Conservation (phyloP, 305 asterid genomes). For the Fraxinus dipetala region DNA sequence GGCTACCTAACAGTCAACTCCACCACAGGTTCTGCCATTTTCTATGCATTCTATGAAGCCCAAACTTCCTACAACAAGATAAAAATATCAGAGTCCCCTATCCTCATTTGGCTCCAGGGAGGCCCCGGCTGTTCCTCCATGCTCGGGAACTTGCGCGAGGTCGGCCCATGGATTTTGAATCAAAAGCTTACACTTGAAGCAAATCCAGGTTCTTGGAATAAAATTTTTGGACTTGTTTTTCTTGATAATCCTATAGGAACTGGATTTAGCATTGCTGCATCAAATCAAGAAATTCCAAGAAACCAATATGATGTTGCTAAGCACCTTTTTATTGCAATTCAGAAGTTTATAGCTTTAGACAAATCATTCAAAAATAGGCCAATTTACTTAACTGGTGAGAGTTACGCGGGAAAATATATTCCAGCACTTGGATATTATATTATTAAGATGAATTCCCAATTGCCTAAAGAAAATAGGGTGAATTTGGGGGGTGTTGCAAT, state of each 20-base stretch:
- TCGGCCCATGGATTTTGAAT: slow-evolving; percentile 64
- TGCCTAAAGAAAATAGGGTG: slow-evolving; percentile 16
- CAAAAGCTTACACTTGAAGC: slow-evolving; percentile 35
- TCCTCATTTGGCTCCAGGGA: slow-evolving; percentile 86
- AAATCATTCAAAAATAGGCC: slow-evolving; percentile 43
- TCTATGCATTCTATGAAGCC: slow-evolving; percentile 78
- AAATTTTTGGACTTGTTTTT: slow-evolving; percentile 58
- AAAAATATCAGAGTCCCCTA: slow-evolving; percentile 50
- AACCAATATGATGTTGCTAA: slow-evolving; percentile 62
- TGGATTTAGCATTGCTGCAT: slow-evolving; percentile 70
- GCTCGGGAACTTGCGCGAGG: slow-evolving; percentile 67
- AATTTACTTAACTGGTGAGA: slow-evolving; percentile 53
- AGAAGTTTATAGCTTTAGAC: slow-evolving; percentile 43
- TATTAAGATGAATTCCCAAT: slow-evolving; percentile 31
- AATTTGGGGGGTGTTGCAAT: slow-evolving; percentile 44
- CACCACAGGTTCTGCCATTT: slow-evolving; percentile 66
- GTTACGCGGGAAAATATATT: slow-evolving; percentile 57
- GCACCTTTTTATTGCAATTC: slow-evolving; percentile 56
- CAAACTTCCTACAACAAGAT: slow-evolving; percentile 30
- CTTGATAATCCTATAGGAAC: slow-evolving; percentile 84
- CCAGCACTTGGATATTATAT: slow-evolving; percentile 50
- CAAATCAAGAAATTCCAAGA: slow-evolving; percentile 65
- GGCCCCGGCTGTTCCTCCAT: slow-evolving; percentile 91
- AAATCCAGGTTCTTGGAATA: slow-evolving; percentile 71
- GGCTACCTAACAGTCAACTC: slow-evolving; percentile 77